Conservation (phyloP, 768 basidiomycete genomes). For the Tricholoma saponaceum region DNA sequence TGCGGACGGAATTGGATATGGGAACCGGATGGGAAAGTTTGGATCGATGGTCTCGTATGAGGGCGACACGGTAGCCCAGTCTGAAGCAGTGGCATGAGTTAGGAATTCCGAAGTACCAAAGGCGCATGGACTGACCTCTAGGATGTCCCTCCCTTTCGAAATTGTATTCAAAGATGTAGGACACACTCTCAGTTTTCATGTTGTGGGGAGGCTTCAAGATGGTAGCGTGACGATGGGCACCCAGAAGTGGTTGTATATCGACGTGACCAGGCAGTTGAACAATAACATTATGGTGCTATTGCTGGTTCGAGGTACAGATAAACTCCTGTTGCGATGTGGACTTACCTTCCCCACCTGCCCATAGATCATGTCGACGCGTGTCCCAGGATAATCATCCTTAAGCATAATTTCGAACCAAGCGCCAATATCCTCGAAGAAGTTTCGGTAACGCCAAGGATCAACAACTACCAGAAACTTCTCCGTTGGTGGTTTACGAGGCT, state of each 20-base stretch:
- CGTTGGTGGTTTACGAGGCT: background rate
- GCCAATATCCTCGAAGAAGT: slow-evolving; percentile 25
- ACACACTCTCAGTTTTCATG: background rate
- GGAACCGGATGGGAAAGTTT: slow-evolving; percentile 18
- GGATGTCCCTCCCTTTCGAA: slow-evolving; percentile 7
- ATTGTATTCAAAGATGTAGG: slow-evolving; percentile 14
- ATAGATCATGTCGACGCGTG: slow-evolving; percentile 22
- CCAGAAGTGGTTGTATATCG: slow-evolving; percentile 5
- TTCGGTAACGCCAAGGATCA: slow-evolving; percentile 24
- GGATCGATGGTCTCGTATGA: slow-evolving; percentile 9
- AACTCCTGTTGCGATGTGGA: background rate
- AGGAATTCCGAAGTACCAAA: background rate
- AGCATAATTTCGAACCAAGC: slow-evolving; percentile 35
- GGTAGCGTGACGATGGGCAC: slow-evolving; percentile 7
- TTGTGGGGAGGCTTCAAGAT: slow-evolving; percentile 7
- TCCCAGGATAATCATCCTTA: slow-evolving; percentile 21
- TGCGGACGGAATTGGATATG: slow-evolving; percentile 21
- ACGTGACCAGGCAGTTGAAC: slow-evolving; percentile 10
- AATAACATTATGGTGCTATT: slow-evolving; percentile 10
- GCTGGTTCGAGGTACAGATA: background rate
- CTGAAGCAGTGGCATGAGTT: background rate
- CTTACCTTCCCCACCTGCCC: slow-evolving; percentile 26
- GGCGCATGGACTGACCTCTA: slow-evolving; percentile 3
- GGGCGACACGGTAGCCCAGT: slow-evolving; percentile 14
- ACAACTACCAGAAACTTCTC: slow-evolving; percentile 23